Conservation (phyloP, 441 rosid species). For the Corymbia citriodora region DNA sequence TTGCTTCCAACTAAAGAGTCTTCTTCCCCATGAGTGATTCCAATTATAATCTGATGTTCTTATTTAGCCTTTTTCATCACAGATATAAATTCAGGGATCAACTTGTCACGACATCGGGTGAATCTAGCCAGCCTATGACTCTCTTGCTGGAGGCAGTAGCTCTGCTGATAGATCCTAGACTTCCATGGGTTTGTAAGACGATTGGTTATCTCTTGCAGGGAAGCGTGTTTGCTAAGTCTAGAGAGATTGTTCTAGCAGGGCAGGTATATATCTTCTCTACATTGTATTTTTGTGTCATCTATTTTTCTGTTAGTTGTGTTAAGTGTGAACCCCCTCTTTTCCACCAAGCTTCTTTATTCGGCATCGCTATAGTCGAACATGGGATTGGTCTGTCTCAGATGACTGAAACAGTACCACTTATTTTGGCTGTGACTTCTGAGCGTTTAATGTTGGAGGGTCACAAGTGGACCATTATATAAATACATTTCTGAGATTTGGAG, state of each 20-base stretch:
- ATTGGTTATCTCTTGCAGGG: constrained; percentile 61
- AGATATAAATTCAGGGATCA: constrained; percentile 65
- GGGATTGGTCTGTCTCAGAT: neutral
- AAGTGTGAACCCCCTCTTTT: neutral
- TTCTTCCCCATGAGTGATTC: neutral
- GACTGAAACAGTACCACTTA: neutral
- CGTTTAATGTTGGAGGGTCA: neutral
- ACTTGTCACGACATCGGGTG: constrained; percentile 37
- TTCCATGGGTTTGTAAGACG: constrained; percentile 88
- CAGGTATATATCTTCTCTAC: constrained; percentile 38
- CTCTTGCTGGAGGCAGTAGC: constrained; percentile 64
- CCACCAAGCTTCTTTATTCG: neutral
- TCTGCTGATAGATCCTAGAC: constrained; percentile 65
- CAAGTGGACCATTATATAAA: neutral
- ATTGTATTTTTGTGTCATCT: neutral
- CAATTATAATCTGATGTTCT: neutral
- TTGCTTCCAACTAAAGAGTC: neutral
- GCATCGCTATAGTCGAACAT: neutral
- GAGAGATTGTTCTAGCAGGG: constrained; percentile 58
- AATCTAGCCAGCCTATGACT: constrained; percentile 34
- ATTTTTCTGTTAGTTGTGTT: neutral
- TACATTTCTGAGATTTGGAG: neutral
- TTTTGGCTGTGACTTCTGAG: neutral
- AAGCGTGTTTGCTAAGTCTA: constrained; percentile 46
- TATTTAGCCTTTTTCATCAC: constrained; percentile 21